Percentiles rank a stretch among this genome's conserved stretches.
phyloP scores from a whole-genome alignment of 1,139 yeast species.

The Scheffersomyces titani region DNA sequence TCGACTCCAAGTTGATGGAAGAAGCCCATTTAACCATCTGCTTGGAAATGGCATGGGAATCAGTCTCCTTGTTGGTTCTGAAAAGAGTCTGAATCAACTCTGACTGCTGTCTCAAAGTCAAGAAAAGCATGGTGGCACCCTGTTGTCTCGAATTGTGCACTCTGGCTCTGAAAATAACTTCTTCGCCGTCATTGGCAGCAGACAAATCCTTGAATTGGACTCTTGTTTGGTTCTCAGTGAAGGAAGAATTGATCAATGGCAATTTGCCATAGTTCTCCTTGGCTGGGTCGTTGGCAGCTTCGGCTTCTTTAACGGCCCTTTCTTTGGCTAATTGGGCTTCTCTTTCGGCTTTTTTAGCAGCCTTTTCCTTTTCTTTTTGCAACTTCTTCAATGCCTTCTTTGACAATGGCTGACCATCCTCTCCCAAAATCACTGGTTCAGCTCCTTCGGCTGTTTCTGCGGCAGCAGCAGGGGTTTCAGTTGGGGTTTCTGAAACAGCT shows the following conservation, averaged over 20 bases:
- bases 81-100: constrained; percentile 81
- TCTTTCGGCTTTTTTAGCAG: constrained; percentile 87
- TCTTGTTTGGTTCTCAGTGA: constrained; percentile 63
- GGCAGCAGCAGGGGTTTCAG: constrained; percentile 15
- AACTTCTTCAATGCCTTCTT: constrained; percentile 94
- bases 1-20: constrained; percentile 80
- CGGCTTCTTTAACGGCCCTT: constrained; percentile 79
- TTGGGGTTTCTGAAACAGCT: constrained; percentile 22
- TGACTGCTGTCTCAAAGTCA: constrained; percentile 89
- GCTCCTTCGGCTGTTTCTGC: constrained; percentile 16
- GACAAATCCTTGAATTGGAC: constrained; percentile 56
- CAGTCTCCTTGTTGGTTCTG: constrained; percentile 58
- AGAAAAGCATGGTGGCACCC: constrained; percentile 91
- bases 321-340: constrained; percentile 88
- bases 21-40: constrained; percentile 98
- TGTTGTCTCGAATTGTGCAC: constrained; percentile 91
- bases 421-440: constrained; percentile 52
- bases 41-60: constrained; percentile 72
- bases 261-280: constrained; percentile 85
- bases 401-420: constrained; percentile 93
- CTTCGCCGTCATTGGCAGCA: constrained; percentile 71
- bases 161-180: constrained; percentile 88
- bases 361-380: constrained; percentile 92
- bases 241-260: constrained; percentile 80
- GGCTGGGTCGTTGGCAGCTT: constrained; percentile 83